Conservation (phyloP, 139 green algal genomes). For the Haematococcus lacustris region DNA sequence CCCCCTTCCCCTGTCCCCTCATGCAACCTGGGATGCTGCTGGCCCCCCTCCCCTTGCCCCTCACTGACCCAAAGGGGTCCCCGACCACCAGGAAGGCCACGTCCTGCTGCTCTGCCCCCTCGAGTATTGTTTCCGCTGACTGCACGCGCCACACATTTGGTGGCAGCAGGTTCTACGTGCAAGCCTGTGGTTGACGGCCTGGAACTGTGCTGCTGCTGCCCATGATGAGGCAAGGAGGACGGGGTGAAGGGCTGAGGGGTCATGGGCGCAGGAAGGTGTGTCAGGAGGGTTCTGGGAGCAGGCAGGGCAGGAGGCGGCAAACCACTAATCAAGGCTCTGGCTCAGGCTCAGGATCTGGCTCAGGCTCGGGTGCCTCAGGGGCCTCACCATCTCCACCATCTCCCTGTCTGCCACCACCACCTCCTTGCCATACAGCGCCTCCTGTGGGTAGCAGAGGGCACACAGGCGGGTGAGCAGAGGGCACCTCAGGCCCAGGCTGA, state of each 20-base stretch:
- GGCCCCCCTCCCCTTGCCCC: no score
- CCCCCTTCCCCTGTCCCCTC: neutral
- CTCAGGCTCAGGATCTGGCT: neutral
- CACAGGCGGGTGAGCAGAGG: neutral
- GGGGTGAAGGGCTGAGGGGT: neutral
- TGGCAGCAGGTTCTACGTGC: neutral
- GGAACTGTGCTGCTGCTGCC: neutral
- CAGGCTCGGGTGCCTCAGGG: neutral
- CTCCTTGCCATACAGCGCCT: slow-evolving; percentile 86
- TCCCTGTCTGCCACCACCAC: slow-evolving; percentile 86
- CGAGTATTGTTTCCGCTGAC: slow-evolving; percentile 78
- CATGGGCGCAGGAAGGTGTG: neutral
- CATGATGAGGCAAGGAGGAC: neutral
- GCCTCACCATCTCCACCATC: slow-evolving; percentile 83
- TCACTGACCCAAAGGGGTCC: slow-evolving; percentile 85
- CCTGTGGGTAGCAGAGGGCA: slow-evolving; percentile 48
- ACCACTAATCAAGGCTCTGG: neutral
- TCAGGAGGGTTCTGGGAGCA: neutral
- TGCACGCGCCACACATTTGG: slow-evolving; percentile 21
- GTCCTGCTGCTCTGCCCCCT: slow-evolving; percentile 60
- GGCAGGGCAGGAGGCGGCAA: neutral
- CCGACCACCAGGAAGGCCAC: slow-evolving; percentile 97
- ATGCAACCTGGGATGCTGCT: neutral
- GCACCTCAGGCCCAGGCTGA: no score
- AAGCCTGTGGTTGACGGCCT: neutral